These are phyloP conservation scores for Starmerella vaccinii DNA, from an alignment of 805 yeast genomes.

Conservation along the genomic window DNA sequence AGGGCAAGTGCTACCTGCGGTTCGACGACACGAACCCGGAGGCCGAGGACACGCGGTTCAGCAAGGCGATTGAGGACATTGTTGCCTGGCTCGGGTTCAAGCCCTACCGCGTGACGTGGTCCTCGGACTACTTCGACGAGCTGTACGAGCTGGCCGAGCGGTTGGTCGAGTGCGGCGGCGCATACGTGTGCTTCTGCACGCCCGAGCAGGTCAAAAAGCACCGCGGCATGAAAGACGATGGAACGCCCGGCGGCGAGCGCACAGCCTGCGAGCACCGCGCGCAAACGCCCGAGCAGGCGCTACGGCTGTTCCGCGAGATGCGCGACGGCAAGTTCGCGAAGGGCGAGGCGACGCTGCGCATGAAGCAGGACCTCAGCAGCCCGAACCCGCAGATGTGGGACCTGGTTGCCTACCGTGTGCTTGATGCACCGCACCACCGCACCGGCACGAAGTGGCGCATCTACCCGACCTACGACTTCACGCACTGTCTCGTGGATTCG, in stretches of 20 bases:
- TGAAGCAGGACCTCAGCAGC: slow-evolving; percentile 84
- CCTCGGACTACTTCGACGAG: slow-evolving; percentile 88
- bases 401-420: slow-evolving; percentile 88
- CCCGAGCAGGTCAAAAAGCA: slow-evolving; percentile 80
- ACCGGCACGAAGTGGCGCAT: slow-evolving; percentile 97
- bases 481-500: slow-evolving; percentile 97
- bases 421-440: slow-evolving; percentile 87
- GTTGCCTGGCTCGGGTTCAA: slow-evolving; percentile 87
- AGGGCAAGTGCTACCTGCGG: slow-evolving; percentile 83
- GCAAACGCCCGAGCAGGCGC: slow-evolving; percentile 60
- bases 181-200: slow-evolving; percentile 89
- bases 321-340: slow-evolving; percentile 76
- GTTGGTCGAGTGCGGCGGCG: slow-evolving; percentile 58
- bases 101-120: slow-evolving; percentile 92
- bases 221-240: slow-evolving; percentile 86
- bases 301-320: slow-evolving; percentile 80
- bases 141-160: slow-evolving; percentile 82
- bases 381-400: slow-evolving; percentile 99
- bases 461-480: slow-evolving; percentile 96
- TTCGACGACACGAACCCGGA: slow-evolving; percentile 98
- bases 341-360: slow-evolving; percentile 90
- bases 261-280: slow-evolving; percentile 68
- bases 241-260: slow-evolving; percentile 89
- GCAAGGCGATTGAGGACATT: slow-evolving; percentile 72
- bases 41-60: slow-evolving; percentile 90